Base-by-base conservation (phyloP, 2,329 filamentous ascomycete species). In the Orbilia oligospora region DNA sequence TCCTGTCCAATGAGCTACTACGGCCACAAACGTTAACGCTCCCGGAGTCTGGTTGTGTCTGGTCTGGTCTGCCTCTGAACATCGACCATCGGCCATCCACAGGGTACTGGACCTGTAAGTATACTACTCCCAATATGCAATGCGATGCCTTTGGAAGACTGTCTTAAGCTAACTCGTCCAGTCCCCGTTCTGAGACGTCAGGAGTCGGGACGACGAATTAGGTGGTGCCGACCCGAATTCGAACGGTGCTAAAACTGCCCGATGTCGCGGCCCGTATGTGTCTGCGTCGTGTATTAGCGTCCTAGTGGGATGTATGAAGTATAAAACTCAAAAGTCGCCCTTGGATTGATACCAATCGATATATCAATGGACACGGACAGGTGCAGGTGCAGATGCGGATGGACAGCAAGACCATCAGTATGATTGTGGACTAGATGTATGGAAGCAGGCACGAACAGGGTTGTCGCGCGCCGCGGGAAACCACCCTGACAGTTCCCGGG, bases 191-290 rank as follows among this genome's bases (percentile, higher is more conserved):
- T 61, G 66, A 61, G 64, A 69, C 51, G 53, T 64, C 71, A 76
- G 65, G 71, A 76, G 68, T 64, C 33, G 24, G 33, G n/a, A 49
- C 5, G 53, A 77, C 73, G 51, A 61, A 77, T 67, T 77, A 63
- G 73, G 61, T 68, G 36, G 58, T 67, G 33, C 61, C 66, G 49
- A 71, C 73, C 73, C 73, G 73, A 71, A 71, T 67, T 67, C 73
- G 73, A 71, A 76, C 27, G 56, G 20, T 61, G 63, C 38, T 41
- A 12, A 14, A 33, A 49, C 18, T 18, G 58, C 69, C 58, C 58
- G 49, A 66, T 33, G n/a, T 16, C 30, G 53, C 36, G 38, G 38
- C 12, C 38, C 38, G 38, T 41, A 41, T 41, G 14, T 41, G 38
- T 41, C 38, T 14, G 5, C 2, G 38, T 41, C 12, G 38, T 14